Percentiles rank a stretch among this genome's conserved stretches.
Conservation (phyloP, 331 rosid species). For the Pyrus hybrid region DNA sequence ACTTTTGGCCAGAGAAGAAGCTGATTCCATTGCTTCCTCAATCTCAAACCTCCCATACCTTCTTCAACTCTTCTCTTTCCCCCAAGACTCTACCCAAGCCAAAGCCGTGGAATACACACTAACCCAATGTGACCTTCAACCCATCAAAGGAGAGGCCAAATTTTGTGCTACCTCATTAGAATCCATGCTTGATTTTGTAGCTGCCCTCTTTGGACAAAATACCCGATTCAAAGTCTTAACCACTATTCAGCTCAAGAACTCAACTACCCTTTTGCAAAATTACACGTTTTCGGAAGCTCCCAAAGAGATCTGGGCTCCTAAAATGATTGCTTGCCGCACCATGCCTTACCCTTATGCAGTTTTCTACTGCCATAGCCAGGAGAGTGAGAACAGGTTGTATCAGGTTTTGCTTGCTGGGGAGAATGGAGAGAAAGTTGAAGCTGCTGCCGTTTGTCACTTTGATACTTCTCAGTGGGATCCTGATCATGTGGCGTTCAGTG, state of each 20-base stretch:
- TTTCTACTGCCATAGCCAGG: constrained; percentile 62
- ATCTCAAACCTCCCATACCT: constrained; percentile 30
- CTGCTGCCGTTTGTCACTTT: constrained; percentile 68
- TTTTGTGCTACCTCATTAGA: constrained; percentile 73
- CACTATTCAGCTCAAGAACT: constrained; percentile 35
- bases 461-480: constrained; percentile 76
- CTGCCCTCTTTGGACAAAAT: constrained; percentile 29
- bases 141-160: constrained; percentile 66
- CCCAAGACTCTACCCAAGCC: constrained; percentile 55
- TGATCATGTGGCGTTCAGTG: constrained; percentile 57
- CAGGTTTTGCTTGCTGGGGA: constrained; percentile 42
- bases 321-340: constrained; percentile 59
- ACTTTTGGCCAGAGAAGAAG: constrained; percentile 53
- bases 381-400: constrained; percentile 37
- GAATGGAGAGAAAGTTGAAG: constrained; percentile 46
- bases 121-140: constrained; percentile 41
- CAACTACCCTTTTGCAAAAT: constrained; percentile 38
- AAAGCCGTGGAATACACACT: constrained; percentile 59
- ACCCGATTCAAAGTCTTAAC: constrained; percentile 34
- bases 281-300: constrained; percentile 43
- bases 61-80: constrained; percentile 45
- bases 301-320: constrained; percentile 32
- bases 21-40: constrained; percentile 54
- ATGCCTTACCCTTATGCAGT: constrained; percentile 79
- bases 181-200: constrained; percentile 51